These are phyloP conservation scores for Pelagophyceae sp. DNA, from an alignment of 352 stramenopile species.

Conservation along the genomic window DNA sequence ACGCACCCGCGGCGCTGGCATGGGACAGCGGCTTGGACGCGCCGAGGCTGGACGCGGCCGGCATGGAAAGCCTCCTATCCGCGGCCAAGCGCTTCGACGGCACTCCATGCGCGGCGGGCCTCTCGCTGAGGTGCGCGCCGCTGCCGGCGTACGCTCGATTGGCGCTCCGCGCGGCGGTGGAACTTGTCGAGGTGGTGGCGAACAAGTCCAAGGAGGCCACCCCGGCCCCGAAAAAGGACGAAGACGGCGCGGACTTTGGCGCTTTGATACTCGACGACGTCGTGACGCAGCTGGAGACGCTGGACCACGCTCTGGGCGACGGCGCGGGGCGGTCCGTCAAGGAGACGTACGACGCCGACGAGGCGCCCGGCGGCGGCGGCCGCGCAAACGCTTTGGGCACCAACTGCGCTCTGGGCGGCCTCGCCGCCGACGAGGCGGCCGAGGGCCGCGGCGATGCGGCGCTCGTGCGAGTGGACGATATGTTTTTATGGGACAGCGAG, in stretches of 20 bases:
- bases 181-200: not conserved
- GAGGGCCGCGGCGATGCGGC: not conserved
- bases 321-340: not conserved
- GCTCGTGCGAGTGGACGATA: not conserved
- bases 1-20: not conserved
- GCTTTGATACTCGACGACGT: not conserved
- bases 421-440: not conserved
- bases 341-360: not conserved
- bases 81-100: not conserved
- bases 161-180: too few relatives aligned
- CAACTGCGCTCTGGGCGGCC: not conserved
- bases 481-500: not conserved
- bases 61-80: not conserved
- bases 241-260: not conserved
- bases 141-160: not conserved
- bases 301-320: constrained; percentile 3
- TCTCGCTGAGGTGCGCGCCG: not conserved
- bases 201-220: not conserved
- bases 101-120: too few relatives aligned
- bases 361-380: not conserved
- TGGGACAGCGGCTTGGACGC: constrained; percentile 2
- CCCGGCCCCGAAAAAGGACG: too few relatives aligned
- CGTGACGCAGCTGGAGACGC: not conserved
- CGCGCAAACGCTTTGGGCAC: not conserved
- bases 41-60: not conserved